phyloP scores from a whole-genome alignment of 225 moss, liverwort and hornwort species.

The Asterella californica region DNA sequence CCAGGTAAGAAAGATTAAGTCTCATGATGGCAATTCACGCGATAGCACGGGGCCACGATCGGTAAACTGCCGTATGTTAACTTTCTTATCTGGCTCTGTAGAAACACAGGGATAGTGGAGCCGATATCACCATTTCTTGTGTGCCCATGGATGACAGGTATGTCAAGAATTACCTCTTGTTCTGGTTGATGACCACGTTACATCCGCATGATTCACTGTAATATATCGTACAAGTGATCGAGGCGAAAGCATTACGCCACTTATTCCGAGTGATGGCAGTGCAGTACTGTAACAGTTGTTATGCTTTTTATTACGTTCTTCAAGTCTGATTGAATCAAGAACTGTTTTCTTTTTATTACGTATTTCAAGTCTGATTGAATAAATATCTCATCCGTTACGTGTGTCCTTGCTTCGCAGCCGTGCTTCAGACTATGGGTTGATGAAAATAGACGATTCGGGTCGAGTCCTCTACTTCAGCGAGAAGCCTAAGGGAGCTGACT shows the following conservation, averaged over 20 bases:
- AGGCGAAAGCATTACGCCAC: no score
- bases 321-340: no score
- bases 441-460: slow-evolving; percentile 66
- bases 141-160: slow-evolving; percentile 89
- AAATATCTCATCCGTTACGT: background rate
- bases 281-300: no score
- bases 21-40: background rate
- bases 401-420: slow-evolving; percentile 35
- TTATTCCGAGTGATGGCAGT: background rate
- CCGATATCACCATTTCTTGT: slow-evolving; percentile 75
- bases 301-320: no score
- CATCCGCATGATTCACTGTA: background rate
- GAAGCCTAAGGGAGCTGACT: slow-evolving; percentile 73
- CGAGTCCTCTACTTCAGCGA: slow-evolving; percentile 57
- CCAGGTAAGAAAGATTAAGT: slow-evolving; percentile 37
- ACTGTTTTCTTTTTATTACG: background rate
- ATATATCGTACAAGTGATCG: no score
- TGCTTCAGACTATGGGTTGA: slow-evolving; percentile 71
- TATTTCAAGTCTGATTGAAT: background rate
- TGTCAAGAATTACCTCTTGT: background rate
- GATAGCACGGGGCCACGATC: no score
- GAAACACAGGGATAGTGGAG: slow-evolving; percentile 79
- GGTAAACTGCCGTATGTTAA: background rate
- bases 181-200: background rate
- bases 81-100: slow-evolving; percentile 21